Base-by-base conservation (phyloP, 106 monocot genomes). In the Allium sativum region DNA sequence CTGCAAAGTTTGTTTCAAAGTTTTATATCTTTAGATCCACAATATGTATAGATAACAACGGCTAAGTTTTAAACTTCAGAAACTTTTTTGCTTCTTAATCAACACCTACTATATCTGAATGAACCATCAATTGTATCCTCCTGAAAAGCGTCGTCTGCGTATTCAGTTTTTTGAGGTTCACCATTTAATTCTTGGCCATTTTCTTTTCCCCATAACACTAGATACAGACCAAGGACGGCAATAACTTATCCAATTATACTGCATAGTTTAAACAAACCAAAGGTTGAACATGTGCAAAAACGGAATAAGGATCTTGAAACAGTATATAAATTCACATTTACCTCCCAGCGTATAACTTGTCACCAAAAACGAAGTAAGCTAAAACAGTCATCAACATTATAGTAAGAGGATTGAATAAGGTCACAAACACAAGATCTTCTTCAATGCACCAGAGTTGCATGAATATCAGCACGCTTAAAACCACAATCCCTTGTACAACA, bases 191-290 rank as follows among this genome's bases (percentile, higher is more conserved):
- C 72, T 77, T 81, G 69, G 19, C 85, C 88, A 53, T 53, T 75
- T n/a, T 84, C 88, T 71, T 93, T 93, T n/a, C 93, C 88, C 93
- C 88, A 93, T 11, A 88, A 65, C 46, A 93, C 56, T 52, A 82
- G 22, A 48, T 93, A 93, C 11, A 88, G 79, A 14, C 88, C 88
- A 43, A 76, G 48, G 19, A 82, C 81, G 47, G 88, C 93, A 56
- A 80, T 46, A 50, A 68, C n/a, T 20, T 79, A 88, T 72, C 93
- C 93, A 12, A 88, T 71, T 78, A 93, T 71, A 73, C 93, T 93
- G 31, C 45, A 79, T 58, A 15, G 40, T 12, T 3, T n/a, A 22
- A 56, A 19, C 19, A 53, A 2, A 56, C 42, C n/a, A 70, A 9
- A 53, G 53, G 52, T 16, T 41, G 42, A 53, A 52, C 21, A 55